A percentile compares a stretch with the other conserved stretches of the same genome.
These are phyloP conservation scores for Clonostachys rosea DNA, from an alignment of 2,329 filamentous ascomycete genomes.

Conservation along the genomic window DNA sequence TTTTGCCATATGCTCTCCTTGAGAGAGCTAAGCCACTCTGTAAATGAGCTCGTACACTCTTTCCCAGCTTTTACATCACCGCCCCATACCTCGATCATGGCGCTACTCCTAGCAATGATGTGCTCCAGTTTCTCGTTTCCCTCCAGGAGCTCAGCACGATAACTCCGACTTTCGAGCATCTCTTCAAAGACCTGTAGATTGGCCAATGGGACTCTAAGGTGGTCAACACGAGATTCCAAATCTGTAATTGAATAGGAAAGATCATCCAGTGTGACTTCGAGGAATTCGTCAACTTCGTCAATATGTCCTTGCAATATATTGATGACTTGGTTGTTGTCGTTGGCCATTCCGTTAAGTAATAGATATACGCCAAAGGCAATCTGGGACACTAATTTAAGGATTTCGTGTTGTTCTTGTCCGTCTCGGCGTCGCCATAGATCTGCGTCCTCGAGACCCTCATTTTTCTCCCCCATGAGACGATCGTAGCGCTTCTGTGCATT, in stretches of 20 bases:
- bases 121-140: slow-evolving; percentile 91
- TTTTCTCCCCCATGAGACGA: slow-evolving; percentile 61
- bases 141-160: slow-evolving; percentile 75
- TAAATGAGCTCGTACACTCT: slow-evolving; percentile 71
- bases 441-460: slow-evolving; percentile 61
- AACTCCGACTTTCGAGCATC: slow-evolving; percentile 81
- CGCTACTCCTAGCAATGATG: slow-evolving; percentile 75
- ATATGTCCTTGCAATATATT: slow-evolving; percentile 88
- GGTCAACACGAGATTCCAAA: slow-evolving; percentile 73
- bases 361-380: slow-evolving; percentile 92
- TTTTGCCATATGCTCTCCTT: slow-evolving; percentile 55
- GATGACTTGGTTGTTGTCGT: slow-evolving; percentile 83
- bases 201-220: slow-evolving; percentile 76
- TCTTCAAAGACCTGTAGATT: slow-evolving; percentile 80
- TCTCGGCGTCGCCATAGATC: slow-evolving; percentile 70
- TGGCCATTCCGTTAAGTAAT: slow-evolving; percentile 78
- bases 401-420: slow-evolving; percentile 76
- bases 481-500: slow-evolving; percentile 57
- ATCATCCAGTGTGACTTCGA: slow-evolving; percentile 83
- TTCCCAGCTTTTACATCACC: slow-evolving; percentile 77
- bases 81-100: slow-evolving; percentile 70
- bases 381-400: slow-evolving; percentile 87
- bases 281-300: slow-evolving; percentile 87
- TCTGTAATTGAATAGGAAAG: slow-evolving; percentile 74
- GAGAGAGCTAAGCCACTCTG: slow-evolving; percentile 67